Percentiles rank a stretch among this genome's conserved stretches.
Evolutionary conservation across 2,329 filamentous ascomycete species (phyloP).

Genomic region (Phaeomoniella chlamydospora): DNA sequence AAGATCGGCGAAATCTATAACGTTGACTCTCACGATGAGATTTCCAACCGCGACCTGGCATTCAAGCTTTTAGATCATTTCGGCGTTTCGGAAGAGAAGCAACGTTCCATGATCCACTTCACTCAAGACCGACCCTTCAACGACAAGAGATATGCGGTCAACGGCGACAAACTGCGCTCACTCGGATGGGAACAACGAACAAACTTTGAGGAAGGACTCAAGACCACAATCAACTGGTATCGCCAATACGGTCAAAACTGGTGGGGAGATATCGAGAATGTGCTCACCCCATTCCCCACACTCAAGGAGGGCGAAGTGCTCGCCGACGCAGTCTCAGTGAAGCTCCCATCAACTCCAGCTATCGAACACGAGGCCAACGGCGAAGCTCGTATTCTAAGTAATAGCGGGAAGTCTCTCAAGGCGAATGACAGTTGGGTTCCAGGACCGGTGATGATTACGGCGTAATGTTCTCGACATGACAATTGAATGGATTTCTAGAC

Average conservation of each 20-base stretch:
- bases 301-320: background rate
- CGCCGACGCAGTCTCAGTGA: background rate
- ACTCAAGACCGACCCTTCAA: slow-evolving; percentile 69
- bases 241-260: slow-evolving; percentile 14
- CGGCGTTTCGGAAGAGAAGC: slow-evolving; percentile 34
- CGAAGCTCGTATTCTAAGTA: background rate
- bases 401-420: background rate
- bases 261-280: slow-evolving; percentile 1
- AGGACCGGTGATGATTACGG: background rate
- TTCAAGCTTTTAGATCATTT: slow-evolving; percentile 48
- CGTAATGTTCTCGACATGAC: background rate
- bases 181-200: slow-evolving; percentile 59
- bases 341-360: background rate
- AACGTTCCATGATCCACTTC: slow-evolving; percentile 23
- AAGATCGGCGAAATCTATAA: slow-evolving; percentile 66
- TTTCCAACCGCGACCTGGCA: slow-evolving; percentile 61
- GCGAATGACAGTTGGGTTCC: background rate
- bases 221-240: slow-evolving; percentile 57
- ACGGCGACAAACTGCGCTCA: slow-evolving; percentile 50
- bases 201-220: slow-evolving; percentile 47
- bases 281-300: background rate
- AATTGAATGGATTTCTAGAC: background rate
- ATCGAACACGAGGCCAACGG: background rate
- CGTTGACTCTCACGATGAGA: slow-evolving; percentile 62
- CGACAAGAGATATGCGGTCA: slow-evolving; percentile 58